phyloP scores from a whole-genome alignment of 148 eudicot species.

The Dysphania ambrosioides region DNA sequence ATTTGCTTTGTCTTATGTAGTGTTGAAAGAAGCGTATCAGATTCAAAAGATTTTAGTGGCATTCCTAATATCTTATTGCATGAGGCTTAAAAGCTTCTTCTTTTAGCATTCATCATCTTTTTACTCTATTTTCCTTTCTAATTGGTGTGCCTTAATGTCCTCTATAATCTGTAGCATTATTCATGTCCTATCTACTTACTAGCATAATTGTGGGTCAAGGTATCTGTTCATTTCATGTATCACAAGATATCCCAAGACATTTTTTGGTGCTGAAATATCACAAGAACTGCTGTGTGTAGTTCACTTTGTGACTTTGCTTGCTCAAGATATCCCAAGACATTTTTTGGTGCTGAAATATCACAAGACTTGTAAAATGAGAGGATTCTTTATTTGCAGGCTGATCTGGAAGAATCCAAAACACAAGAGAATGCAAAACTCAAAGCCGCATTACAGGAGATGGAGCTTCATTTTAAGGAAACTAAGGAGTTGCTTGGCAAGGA shows the following conservation, averaged over 20 bases:
- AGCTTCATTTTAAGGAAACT: constrained; percentile 67
- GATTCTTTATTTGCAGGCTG: constrained; percentile 53
- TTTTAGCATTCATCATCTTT: background rate
- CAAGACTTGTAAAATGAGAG: background rate
- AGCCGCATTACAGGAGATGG: constrained; percentile 65
- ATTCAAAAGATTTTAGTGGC: background rate
- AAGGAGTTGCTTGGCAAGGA: constrained; percentile 69
- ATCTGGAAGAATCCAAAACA: constrained; percentile 84
- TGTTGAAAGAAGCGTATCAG: background rate
- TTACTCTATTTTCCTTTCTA: background rate
- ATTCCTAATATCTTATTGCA: background rate
- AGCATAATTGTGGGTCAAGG: background rate
- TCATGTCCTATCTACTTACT: background rate
- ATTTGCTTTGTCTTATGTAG: background rate
- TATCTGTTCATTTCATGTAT: too few species aligned
- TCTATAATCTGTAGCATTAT: background rate
- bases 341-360: background rate
- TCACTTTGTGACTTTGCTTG: background rate
- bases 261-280: background rate
- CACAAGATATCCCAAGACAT: too few species aligned
- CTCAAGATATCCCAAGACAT: background rate
- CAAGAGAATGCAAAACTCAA: constrained; percentile 82
- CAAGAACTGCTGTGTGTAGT: background rate
- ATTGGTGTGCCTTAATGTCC: background rate
- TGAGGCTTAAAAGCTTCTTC: background rate